Conservation (phyloP, 148 eudicot species). For the Fagopyrum homotropicum region DNA sequence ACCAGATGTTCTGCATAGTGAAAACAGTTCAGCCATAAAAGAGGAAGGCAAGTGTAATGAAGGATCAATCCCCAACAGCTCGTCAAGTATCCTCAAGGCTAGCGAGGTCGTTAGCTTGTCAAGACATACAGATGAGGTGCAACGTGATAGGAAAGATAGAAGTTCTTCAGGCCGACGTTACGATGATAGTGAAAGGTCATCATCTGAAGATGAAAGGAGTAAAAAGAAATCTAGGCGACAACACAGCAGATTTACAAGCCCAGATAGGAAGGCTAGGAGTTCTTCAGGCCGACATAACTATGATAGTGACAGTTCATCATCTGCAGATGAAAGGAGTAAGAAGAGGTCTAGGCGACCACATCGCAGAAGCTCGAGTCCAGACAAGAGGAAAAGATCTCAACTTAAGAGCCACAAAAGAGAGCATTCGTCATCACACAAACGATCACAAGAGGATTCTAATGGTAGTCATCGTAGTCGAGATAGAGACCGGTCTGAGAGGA, state of each 20-base stretch:
- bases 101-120: conserved; percentile 1
- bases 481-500: conserved; percentile 29
- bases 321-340: conserved; percentile 54
- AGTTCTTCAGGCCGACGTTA: conserved; percentile 9
- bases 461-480: conserved; percentile 26
- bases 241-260: conserved; percentile 19
- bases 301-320: conserved; percentile 28
- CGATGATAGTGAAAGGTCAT: conserved; percentile 24
- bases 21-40: conserved; percentile 5
- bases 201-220: conserved; percentile 53
- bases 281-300: conserved; percentile 8
- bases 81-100: background rate
- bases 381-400: conserved; percentile 39
- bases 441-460: conserved; percentile 26
- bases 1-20: conserved; percentile 17
- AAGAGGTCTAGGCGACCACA: conserved; percentile 42
- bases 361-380: conserved; percentile 34
- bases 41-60: conserved; percentile 8
- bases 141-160: conserved; percentile 24
- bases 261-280: conserved; percentile 21
- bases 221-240: conserved; percentile 43
- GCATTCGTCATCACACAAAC: conserved; percentile 52
- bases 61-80: background rate
- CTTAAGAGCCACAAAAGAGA: conserved; percentile 63
- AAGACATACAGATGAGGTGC: conserved; percentile 16